Base-by-base conservation (phyloP, 2,329 filamentous ascomycete species). In the Penicillium sp. region DNA sequence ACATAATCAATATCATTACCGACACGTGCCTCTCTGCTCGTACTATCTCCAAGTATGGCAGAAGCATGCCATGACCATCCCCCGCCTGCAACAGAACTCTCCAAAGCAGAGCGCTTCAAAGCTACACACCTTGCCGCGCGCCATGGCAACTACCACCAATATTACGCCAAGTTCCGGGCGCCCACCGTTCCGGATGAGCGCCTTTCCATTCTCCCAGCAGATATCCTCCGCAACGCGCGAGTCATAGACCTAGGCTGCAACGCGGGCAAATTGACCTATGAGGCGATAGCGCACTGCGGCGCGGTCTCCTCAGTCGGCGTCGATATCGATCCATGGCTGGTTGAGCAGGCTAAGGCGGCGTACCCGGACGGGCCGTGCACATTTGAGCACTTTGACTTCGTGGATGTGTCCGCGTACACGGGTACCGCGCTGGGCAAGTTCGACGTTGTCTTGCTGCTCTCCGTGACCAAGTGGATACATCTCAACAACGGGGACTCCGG, bases 111-210 rank as follows among this genome's bases (percentile, higher is more conserved):
- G 55, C 60, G 60, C 55, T 63, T 63, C 52, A 61, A 63, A 63
- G 60, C 60, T 28, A 63, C 60, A 4, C 60, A 63, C 27, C 58
- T 63, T 36, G 60, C 58, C 27, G 60, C 60, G 11, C 60, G 58
- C 48, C 57, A 63, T 61, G 60, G 60, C 39, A 63, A 63, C 35
- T 63, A 63, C 49, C 60, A 63, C 51, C 60, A 61, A 60, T 63
- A 63, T 46, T 63, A 63, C 36, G 18, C 58, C 24, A 61, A 63
- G 35, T 63, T 63, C 50, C 58, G 60, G 22, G 58, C 58, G 5
- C 57, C 60, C 30, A 61, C 55, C 6, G 52, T 63, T 31, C 60
- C 58, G 9, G 60, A 63, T 36, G 60, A 63, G 46, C 58, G 58
- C 18, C 60, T 63, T 53, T 63, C 58, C 18, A 60, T 61, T 52